phyloP scores from a whole-genome alignment of 1,284 basidiomycete genomes.

The Ustilago lituana region DNA sequence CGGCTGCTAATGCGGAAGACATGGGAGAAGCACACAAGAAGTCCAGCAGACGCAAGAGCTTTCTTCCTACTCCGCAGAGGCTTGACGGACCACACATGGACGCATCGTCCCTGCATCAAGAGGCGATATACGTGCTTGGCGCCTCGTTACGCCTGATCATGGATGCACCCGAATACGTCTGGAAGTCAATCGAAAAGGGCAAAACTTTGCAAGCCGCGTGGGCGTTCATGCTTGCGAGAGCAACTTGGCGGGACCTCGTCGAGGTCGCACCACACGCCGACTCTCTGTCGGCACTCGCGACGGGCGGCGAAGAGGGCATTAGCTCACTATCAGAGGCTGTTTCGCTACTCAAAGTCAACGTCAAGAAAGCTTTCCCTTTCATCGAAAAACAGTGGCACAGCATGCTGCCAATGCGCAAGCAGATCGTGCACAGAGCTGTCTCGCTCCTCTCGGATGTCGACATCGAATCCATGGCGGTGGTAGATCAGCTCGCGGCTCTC shows the following conservation, averaged over 20 bases:
- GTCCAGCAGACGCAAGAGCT: constrained; percentile 23
- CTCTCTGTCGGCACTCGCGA: constrained; percentile 5
- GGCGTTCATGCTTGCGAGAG: constrained; percentile 48
- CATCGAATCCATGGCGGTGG: constrained; percentile 32
- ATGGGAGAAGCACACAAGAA: constrained; percentile 10
- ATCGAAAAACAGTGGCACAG: constrained; percentile 53
- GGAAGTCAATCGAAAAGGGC: constrained; percentile 54
- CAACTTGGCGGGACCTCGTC: constrained; percentile 42
- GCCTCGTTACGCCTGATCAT: constrained; percentile 52
- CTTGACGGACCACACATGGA: not conserved
- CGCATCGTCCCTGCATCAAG: constrained; percentile 19
- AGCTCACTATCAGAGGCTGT: constrained; percentile 25
- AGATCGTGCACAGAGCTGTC: constrained; percentile 42
- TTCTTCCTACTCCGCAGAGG: constrained; percentile 8
- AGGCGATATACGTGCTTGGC: constrained; percentile 45
- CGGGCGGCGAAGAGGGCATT: constrained; percentile 16
- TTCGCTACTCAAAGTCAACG: constrained; percentile 31
- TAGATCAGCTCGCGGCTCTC: constrained; percentile 43
- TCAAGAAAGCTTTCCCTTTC: constrained; percentile 50
- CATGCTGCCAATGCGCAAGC: constrained; percentile 54
- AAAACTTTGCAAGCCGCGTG: constrained; percentile 52
- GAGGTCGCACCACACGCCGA: constrained; percentile 5
- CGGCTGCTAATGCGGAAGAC: constrained; percentile 9
- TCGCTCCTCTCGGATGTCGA: constrained; percentile 37
- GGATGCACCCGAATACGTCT: constrained; percentile 55